Conservation (phyloP, 148 eudicot species). For the Vaccinium macrocarpon region DNA sequence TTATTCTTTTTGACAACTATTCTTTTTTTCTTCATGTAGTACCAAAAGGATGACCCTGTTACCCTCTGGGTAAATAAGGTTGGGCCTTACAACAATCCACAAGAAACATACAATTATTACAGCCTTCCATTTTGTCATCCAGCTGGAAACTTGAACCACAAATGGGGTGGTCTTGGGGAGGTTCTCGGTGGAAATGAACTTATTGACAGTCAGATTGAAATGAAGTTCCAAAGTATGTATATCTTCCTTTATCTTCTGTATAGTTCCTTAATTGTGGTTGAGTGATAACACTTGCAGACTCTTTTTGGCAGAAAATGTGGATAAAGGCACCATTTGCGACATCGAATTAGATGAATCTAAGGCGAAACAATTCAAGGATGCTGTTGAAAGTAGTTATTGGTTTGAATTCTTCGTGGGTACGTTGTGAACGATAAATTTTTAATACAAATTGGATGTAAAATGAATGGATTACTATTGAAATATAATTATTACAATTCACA, state of each 20-base stretch:
- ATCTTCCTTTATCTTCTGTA: constrained; percentile 5
- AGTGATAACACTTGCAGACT: background rate
- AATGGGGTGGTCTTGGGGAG: constrained; percentile 99
- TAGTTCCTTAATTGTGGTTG: constrained; percentile 9
- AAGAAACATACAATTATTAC: constrained; percentile 93
- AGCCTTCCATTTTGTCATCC: constrained; percentile 90
- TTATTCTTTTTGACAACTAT: background rate
- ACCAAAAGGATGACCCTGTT: constrained; percentile 65
- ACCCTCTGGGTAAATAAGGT: constrained; percentile 97
- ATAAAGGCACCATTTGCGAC: constrained; percentile 63
- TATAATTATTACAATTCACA: too few species aligned
- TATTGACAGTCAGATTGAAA: constrained; percentile 79
- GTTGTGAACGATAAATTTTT: constrained; percentile 5
- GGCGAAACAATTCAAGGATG: constrained; percentile 79
- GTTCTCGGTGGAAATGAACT: constrained; percentile 97
- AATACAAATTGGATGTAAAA: too few species aligned
- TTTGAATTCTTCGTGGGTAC: constrained; percentile 93
- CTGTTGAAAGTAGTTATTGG: constrained; percentile 89
- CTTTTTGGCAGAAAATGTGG: constrained; percentile 69
- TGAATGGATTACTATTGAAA: too few species aligned
- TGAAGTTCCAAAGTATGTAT: constrained; percentile 72
- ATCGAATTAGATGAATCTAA: constrained; percentile 71
- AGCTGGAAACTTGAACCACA: constrained; percentile 59
- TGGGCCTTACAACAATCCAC: constrained; percentile 97
- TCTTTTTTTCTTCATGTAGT: constrained; percentile 39